Base-by-base conservation (phyloP, 2,329 filamentous ascomycete species). In the Scorias spongiosa region DNA sequence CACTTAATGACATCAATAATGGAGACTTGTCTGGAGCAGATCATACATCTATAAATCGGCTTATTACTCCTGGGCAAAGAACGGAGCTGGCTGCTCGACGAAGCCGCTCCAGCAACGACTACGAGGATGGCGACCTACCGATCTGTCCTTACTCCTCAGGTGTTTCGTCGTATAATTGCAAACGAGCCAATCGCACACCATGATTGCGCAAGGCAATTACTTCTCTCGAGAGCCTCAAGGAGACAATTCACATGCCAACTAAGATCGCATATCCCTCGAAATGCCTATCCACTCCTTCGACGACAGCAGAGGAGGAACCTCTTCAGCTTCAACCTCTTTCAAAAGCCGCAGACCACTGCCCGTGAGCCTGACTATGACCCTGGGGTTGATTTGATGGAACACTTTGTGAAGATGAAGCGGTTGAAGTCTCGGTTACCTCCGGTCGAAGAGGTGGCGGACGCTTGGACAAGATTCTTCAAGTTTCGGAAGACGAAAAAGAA, bases 331-430 rank as follows among this genome's bases (percentile, higher is more conserved):
- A 74, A 46, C 43, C 50, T 58, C 45, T 60, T 83, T 51, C 59
- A 69, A 49, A 76, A 78, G 53, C 65, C 75, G 14, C 70, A 75
- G 44, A 60, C 59, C 46, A 66, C 73, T 45, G 63, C 78, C 38
- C 80, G 77, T 58, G 69, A 76, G 17, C 69, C 78, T 42, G 71
- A 78, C 53, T 66, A 79, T 47, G 82, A 78, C 54, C 81, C 76
- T 0, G 87, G 86, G 43, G 75, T 87, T 55, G 76, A 78, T 50
- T 74, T 72, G 12, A 75, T 94, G 65, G 73, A 83, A 54, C 74
- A 83, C 46, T 74, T 85, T 59, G 68, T 74, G 42, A 75, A 75
- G 51, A 74, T 76, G 47, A 66, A 80, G 51, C 69, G 74, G 42
- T 72, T 83, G 44, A 71, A 74, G 42, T 68, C 78, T 30, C 75